Evolutionary conservation across 371 early-diverging fungal species (phyloP).

Genomic region (Scutellospora calospora): DNA sequence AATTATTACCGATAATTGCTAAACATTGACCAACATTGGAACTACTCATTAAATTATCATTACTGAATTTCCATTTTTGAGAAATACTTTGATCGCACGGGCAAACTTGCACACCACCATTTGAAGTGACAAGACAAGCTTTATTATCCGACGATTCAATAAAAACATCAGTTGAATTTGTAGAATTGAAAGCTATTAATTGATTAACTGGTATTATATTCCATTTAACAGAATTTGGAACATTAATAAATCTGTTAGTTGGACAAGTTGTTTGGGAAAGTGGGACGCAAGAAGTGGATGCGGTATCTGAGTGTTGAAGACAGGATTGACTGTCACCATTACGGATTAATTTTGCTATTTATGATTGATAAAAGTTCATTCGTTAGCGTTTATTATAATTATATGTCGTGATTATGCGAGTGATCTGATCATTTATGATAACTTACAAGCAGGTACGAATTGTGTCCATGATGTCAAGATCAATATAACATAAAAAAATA

Average conservation of each 20-base stretch:
- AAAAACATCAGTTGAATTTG: background rate
- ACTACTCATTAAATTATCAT: background rate
- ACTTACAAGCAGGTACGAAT: too few species aligned
- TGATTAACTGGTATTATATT: slow-evolving; percentile 16
- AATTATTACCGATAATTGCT: background rate
- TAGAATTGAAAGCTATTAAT: background rate
- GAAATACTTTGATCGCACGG: slow-evolving; percentile 4
- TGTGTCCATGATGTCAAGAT: too few species aligned
- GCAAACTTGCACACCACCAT: slow-evolving; percentile 23
- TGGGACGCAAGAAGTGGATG: background rate
- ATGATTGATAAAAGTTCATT: background rate
- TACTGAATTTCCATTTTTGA: slow-evolving; percentile 35
- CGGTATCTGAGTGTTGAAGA: background rate
- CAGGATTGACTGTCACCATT: slow-evolving; percentile 15
- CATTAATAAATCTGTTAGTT: background rate
- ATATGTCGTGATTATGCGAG: too few species aligned
- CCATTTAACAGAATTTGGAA: slow-evolving; percentile 13
- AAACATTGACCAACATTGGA: background rate
- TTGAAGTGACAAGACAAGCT: background rate
- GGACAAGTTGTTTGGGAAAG: slow-evolving; percentile 11
- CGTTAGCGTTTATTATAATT: too few species aligned
- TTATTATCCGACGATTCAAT: slow-evolving; percentile 1
- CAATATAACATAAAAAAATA: too few species aligned
- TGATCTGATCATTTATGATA: too few species aligned
- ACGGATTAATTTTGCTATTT: slow-evolving; percentile 35